Evolutionary conservation across 495 filamentous ascomycete species (phyloP).

Genomic region (Podospora australis): DNA sequence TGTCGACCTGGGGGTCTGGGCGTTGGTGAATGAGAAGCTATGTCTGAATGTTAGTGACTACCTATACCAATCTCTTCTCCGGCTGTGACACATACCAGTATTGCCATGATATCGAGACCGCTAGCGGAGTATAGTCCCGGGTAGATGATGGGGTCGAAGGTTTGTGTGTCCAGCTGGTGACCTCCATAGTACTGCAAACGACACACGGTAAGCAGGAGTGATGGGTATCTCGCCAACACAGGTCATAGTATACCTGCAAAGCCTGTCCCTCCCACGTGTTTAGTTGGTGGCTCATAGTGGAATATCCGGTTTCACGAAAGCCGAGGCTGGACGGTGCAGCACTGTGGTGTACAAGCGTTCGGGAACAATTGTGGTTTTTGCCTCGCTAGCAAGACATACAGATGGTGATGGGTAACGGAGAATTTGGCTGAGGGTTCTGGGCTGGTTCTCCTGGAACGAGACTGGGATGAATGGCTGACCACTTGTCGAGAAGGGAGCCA

Average conservation of each 20-base stretch:
- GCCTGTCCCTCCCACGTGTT: constrained; percentile 24
- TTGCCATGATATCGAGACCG: constrained; percentile 41
- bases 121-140: constrained; percentile 42
- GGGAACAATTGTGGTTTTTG: background rate
- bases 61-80: no score
- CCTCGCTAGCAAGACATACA: constrained; percentile 1
- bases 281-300: constrained; percentile 6
- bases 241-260: constrained; percentile 11
- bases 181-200: background rate
- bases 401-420: background rate
- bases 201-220: background rate
- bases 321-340: background rate
- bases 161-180: constrained; percentile 4
- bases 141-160: constrained; percentile 36
- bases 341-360: constrained; percentile 2
- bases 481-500: no score
- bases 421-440: background rate
- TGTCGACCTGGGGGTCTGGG: constrained; percentile 37
- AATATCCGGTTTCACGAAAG: background rate
- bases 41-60: background rate
- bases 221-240: no score
- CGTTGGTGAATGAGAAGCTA: constrained; percentile 36
- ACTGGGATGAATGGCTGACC: background rate
- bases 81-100: constrained; percentile 43
- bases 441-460: background rate